Base-by-base conservation (phyloP, 805 yeast genomes). In the Metschnikowia continentalis region DNA sequence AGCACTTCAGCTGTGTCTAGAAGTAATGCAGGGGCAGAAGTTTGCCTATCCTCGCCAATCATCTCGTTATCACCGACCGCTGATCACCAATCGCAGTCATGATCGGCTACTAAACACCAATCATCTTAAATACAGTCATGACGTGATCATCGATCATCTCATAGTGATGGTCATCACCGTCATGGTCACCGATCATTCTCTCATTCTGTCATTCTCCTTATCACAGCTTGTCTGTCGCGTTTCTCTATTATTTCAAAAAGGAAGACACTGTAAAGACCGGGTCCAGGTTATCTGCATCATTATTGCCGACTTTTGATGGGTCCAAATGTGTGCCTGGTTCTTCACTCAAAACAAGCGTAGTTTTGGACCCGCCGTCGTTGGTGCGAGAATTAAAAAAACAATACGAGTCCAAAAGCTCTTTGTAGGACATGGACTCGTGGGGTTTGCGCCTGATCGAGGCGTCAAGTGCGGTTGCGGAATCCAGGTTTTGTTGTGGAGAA, bases 321-420 rank as follows among this genome's bases (percentile, higher is more conserved):
- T 47, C 41, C 26, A 22, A 15, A 1, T 20, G 30, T 2, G 48
- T 13, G 15, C 49, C 43, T 5, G 58, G 57, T 14, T 50, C 52
- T 26, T 57, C 61, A 32, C 61, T 57, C 55, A 57, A 44, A 36
- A 57, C 59, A 23, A 52, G 48, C 5, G 59, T 57, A 3, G 58
- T 46, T 37, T 48, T 49, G 17, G 58, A 61, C 20, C 56, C 53
- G 19, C 60, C 56, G 35, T 55, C 58, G 7, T 52, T 52, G n/a
- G 54, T 42, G n/a, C 58, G 56, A 3, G 65, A 45, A 10, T 68
- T 58, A 50, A 78, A 83, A 58, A 84, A 84, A 56, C 89, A 84
- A 59, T 80, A 84, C 30, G 79, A 76, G 45, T 82, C 82, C 47
- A 84, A 64, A 19, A 83, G 64, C 51, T 82, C 80, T 55, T 78